Conservation (phyloP, 495 filamentous ascomycete genomes). For the Penicillium antarcticum region DNA sequence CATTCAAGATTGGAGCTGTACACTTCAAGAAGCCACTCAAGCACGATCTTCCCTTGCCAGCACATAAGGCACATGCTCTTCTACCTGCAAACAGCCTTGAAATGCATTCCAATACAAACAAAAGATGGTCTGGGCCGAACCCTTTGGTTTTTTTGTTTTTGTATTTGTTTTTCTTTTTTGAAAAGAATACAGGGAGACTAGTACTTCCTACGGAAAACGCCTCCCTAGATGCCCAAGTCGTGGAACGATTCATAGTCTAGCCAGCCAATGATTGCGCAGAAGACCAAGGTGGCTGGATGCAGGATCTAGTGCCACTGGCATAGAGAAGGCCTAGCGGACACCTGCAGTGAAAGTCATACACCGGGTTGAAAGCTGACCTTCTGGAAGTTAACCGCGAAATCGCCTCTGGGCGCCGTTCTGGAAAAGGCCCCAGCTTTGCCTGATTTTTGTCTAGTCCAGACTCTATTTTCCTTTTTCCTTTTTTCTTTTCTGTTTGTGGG, state of each 20-base stretch:
- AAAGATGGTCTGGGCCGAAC: constrained; percentile 2
- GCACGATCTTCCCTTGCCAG: constrained; percentile 7
- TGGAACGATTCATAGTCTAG: constrained; percentile 21
- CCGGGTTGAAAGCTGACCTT: constrained; percentile 1
- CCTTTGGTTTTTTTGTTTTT: constrained; percentile 2
- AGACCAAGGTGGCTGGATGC: constrained; percentile 16
- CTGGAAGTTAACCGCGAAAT: constrained; percentile 10
- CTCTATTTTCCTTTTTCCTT: constrained; percentile 3
- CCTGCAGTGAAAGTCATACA: constrained; percentile 14
- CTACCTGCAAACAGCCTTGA: constrained; percentile 14
- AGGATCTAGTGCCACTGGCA: constrained; percentile 20
- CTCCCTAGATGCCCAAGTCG: constrained; percentile 9
- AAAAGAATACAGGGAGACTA: neutral
- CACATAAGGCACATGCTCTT: constrained; percentile 15
- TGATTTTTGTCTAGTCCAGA: neutral
- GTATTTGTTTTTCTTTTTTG: constrained; percentile 1
- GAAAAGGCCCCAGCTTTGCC: neutral
- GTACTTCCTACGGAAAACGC: constrained; percentile 1
- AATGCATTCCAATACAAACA: constrained; percentile 11
- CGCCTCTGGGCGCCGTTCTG: neutral
- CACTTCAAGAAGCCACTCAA: neutral
- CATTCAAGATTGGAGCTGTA: constrained; percentile 22
- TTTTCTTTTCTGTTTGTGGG: neutral
- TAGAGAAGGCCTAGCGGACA: constrained; percentile 3
- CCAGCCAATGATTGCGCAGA: constrained; percentile 18